These are phyloP conservation scores for Creolimax fragrantissima DNA, from an alignment of 78 protist species.

Conservation along the genomic window DNA sequence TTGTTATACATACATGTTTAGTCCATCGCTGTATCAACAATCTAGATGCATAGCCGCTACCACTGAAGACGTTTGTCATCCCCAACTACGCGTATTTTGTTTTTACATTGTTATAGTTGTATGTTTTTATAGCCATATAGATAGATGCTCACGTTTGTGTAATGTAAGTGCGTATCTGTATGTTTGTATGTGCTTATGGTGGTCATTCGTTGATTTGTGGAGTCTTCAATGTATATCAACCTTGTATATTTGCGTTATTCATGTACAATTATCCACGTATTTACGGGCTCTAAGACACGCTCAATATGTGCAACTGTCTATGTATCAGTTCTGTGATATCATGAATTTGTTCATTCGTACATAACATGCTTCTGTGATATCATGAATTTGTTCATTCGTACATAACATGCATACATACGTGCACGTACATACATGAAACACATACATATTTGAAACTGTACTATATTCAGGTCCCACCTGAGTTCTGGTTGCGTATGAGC, in stretches of 20 bases:
- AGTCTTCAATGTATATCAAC: background rate
- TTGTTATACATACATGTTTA: background rate
- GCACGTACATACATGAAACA: background rate
- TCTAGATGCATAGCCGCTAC: no score
- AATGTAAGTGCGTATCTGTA: background rate
- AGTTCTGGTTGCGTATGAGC: background rate
- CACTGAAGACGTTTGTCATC: no score
- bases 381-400: background rate
- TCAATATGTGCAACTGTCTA: no score
- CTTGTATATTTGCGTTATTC: background rate
- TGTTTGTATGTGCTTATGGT: background rate
- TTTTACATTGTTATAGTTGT: no score
- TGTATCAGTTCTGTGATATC: background rate
- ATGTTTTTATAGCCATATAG: no score
- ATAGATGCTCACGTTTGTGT: background rate
- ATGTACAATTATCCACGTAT: background rate
- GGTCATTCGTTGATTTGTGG: background rate
- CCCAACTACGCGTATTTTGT: no score
- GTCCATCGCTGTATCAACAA: no score
- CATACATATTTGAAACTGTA: background rate
- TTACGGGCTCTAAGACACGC: background rate
- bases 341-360: background rate
- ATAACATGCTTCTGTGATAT: background rate
- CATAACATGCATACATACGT: background rate
- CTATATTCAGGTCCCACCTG: background rate